phyloP scores from a whole-genome alignment of 139 green algal genomes.

The Auxenochlorella protothecoides region DNA sequence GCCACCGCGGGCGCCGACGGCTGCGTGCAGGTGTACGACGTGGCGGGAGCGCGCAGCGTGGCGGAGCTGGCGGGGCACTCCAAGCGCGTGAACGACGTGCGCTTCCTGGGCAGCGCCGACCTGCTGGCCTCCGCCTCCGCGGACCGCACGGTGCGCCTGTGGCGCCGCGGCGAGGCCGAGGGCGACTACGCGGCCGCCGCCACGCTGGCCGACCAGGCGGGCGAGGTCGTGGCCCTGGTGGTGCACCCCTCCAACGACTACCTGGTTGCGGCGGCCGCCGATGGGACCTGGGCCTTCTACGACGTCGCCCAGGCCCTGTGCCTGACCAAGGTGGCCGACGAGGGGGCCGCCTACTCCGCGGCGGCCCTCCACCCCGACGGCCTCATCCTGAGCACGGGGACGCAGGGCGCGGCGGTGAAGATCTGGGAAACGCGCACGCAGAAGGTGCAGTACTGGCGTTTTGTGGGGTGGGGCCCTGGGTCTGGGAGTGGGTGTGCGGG shows the following conservation, averaged over 20 bases:
- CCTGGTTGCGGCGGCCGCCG: conserved; percentile 64
- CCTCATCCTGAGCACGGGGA: conserved; percentile 76
- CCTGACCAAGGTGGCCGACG: conserved; percentile 45
- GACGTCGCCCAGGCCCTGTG: conserved; percentile 55
- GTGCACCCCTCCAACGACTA: conserved; percentile 73
- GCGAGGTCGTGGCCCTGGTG: conserved; percentile 41
- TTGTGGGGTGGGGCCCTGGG: not conserved
- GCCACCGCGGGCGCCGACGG: conserved; percentile 53
- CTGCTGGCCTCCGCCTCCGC: conserved; percentile 59
- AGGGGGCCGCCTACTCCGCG: conserved; percentile 21
- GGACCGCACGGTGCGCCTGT: conserved; percentile 74
- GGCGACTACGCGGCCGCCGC: conserved; percentile 22
- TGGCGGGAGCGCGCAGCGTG: conserved; percentile 22
- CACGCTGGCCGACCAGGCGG: conserved; percentile 10
- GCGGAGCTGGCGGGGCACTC: conserved; percentile 61
- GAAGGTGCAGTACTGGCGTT: conserved; percentile 35
- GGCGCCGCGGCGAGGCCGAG: conserved; percentile 32
- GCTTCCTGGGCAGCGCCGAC: conserved; percentile 22
- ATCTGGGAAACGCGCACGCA: conserved; percentile 85
- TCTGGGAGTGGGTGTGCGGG: not conserved
- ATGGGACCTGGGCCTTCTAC: conserved; percentile 79
- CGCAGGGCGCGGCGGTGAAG: conserved; percentile 40
- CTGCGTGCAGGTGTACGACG: conserved; percentile 61
- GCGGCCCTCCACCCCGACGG: conserved; percentile 75
- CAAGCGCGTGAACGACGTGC: conserved; percentile 51